Evolutionary conservation across 2,329 filamentous ascomycete genomes (phyloP).

Genomic region (Aphanocladium album): DNA sequence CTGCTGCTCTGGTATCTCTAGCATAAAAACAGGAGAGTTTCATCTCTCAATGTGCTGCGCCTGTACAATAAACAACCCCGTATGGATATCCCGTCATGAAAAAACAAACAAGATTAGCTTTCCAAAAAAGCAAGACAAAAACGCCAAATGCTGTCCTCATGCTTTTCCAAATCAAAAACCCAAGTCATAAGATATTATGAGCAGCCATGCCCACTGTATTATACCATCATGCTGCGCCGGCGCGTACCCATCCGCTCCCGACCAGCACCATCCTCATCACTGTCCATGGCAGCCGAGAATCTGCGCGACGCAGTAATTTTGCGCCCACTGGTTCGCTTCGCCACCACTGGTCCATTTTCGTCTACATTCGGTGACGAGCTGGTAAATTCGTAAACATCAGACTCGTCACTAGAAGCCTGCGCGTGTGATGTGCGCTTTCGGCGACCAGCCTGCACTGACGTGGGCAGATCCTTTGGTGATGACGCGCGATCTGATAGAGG

Average conservation of each 20-base stretch:
- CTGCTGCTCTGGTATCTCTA: slow-evolving; percentile 16
- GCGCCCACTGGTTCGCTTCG: slow-evolving; percentile 24
- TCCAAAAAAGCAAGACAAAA: slow-evolving; percentile 2
- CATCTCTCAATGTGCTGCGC: background rate
- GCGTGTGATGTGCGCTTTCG: background rate
- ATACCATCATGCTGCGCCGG: slow-evolving; percentile 57
- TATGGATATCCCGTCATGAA: background rate
- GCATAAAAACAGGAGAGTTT: slow-evolving; percentile 8
- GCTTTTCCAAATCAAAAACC: slow-evolving; percentile 12
- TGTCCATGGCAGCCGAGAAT: slow-evolving; percentile 33
- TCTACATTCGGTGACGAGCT: slow-evolving; percentile 37
- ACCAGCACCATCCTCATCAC: slow-evolving; percentile 27
- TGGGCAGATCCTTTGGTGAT: background rate
- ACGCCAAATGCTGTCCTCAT: slow-evolving; percentile 1
- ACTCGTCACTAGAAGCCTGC: background rate
- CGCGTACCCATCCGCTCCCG: slow-evolving; percentile 33
- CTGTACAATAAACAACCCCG: background rate
- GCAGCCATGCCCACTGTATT: slow-evolving; percentile 22
- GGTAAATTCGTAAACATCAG: slow-evolving; percentile 53
- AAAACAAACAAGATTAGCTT: slow-evolving; percentile 1
- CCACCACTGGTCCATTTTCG: slow-evolving; percentile 19
- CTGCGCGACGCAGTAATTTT: slow-evolving; percentile 32
- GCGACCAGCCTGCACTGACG: background rate
- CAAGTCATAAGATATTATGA: background rate
- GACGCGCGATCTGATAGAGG: background rate